Percentiles rank a stretch among this genome's conserved stretches.
Evolutionary conservation across 2,329 filamentous ascomycete species (phyloP).

Genomic region (Cladosporium halotolerans): DNA sequence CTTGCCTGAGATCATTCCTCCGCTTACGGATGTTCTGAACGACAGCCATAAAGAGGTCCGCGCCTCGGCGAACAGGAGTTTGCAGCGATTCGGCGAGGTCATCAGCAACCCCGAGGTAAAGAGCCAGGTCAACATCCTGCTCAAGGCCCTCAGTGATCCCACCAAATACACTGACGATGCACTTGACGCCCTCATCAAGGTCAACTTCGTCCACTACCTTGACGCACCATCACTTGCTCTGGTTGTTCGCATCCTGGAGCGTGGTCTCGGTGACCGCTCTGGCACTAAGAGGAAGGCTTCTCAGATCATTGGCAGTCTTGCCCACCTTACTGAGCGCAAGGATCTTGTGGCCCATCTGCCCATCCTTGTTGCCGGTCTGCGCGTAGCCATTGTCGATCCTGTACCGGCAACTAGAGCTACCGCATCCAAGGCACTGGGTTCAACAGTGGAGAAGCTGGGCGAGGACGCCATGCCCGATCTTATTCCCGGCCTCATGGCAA

Average conservation of each 20-base stretch:
- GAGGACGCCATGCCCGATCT: conserved; percentile 95
- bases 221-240: conserved; percentile 92
- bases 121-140: conserved; percentile 78
- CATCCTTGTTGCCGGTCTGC: conserved; percentile 83
- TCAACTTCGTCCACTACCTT: conserved; percentile 98
- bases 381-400: conserved; percentile 84
- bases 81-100: conserved; percentile 97
- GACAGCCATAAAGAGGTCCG: conserved; percentile 98
- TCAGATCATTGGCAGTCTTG: conserved; percentile 95
- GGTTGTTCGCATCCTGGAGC: conserved; percentile 90
- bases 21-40: conserved; percentile 86
- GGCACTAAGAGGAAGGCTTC: conserved; percentile 93
- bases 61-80: conserved; percentile 81
- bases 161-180: conserved; percentile 96
- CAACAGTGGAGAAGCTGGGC: conserved; percentile 94
- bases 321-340: conserved; percentile 92
- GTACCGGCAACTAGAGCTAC: conserved; percentile 95
- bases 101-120: conserved; percentile 98
- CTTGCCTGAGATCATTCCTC: conserved; percentile 92
- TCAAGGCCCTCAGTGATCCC: conserved; percentile 94
- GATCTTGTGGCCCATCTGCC: conserved; percentile 87
- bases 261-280: conserved; percentile 83
- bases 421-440: conserved; percentile 89
- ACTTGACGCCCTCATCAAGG: conserved; percentile 87
- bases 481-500: conserved; percentile 95